Base-by-base conservation (phyloP, 371 early-diverging fungal genomes). In the Circinella minor region DNA sequence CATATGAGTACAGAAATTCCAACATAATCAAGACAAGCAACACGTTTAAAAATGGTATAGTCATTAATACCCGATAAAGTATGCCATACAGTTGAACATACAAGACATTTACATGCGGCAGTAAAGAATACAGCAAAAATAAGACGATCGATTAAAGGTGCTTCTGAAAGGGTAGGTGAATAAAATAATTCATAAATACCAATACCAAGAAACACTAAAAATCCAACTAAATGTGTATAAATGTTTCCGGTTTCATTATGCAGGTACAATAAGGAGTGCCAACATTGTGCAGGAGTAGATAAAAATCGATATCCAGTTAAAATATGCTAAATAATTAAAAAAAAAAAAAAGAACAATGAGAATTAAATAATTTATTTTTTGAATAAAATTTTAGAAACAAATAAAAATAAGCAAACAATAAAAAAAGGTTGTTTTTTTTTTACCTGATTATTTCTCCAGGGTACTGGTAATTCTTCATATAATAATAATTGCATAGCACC, bases 241-340 rank as follows among this genome's bases (percentile, higher is more conserved):
- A 95, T 91, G 78, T 94, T 95, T 55, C 92, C 92, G 4, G 93
- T 91, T 77, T 95, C 95, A 78, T 94, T 95, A 75, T 94, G 94
- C 36, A 92, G 34, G 76, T 92, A 94, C 48, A 86, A 73, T 49
- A 90, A 77, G 8, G 94, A 93, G 67, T 81, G 77, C 61, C 91
- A 72, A 73, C 95, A 95, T 83, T 62, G 70, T 27, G 77, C 84
- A 77, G 77, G 92, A 79, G 82, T 87, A 67, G 74, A 83, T 74
- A 82, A 88, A 84, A 72, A 89, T 74, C 95, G 87, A 80, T 95
- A 95, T 18, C 92, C 93, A 8, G 76, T 80, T 69, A 75, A 81
- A 67, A 91, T 91, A 71, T 79, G 80, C 82, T 87, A 73, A 66
- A 43, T 34, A 55, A 34, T 65, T 65, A 68, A 55, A n/a, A n/a